phyloP scores from a whole-genome alignment of 2,329 filamentous ascomycete genomes.

The Coniosporium tulheliwenetii region DNA sequence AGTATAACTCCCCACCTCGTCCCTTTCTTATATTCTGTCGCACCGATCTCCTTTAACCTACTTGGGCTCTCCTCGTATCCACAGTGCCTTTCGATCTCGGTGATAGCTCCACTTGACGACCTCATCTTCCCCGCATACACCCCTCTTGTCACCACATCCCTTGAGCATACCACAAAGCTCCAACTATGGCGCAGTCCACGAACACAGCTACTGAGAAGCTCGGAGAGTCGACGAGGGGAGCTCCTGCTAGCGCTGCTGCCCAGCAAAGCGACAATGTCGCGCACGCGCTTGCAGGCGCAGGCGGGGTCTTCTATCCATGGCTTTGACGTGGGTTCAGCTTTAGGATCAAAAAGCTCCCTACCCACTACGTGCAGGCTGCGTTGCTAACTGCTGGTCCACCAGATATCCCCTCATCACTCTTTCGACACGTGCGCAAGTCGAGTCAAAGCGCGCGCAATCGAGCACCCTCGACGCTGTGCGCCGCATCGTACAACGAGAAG shows the following conservation, averaged over 20 bases:
- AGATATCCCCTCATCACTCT: slow-evolving; percentile 95
- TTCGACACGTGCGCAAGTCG: slow-evolving; percentile 92
- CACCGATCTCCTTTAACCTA: too few relatives aligned
- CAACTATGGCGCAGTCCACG: slow-evolving; percentile 22
- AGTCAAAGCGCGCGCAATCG: slow-evolving; percentile 82
- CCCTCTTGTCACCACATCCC: neutral
- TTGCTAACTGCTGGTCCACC: slow-evolving; percentile 2
- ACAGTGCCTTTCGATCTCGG: too few relatives aligned
- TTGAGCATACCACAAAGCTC: neutral
- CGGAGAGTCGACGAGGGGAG: slow-evolving; percentile 4
- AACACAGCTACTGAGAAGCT: slow-evolving; percentile 15
- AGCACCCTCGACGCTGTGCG: slow-evolving; percentile 70
- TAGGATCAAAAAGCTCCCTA: slow-evolving; percentile 1
- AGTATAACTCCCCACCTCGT: too few relatives aligned
- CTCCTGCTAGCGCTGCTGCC: slow-evolving; percentile 42
- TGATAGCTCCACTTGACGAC: too few relatives aligned
- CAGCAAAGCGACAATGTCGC: slow-evolving; percentile 95
- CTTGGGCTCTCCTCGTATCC: too few relatives aligned
- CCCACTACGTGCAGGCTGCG: neutral
- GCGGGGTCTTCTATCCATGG: slow-evolving; percentile 93
- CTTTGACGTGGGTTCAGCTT: slow-evolving; percentile 54
- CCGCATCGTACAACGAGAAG: slow-evolving; percentile 82
- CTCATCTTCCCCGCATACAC: neutral
- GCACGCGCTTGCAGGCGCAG: slow-evolving; percentile 82
- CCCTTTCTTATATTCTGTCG: too few relatives aligned